Conservation (phyloP, 352 stramenopile species). For the Globisporangium radiosum region DNA sequence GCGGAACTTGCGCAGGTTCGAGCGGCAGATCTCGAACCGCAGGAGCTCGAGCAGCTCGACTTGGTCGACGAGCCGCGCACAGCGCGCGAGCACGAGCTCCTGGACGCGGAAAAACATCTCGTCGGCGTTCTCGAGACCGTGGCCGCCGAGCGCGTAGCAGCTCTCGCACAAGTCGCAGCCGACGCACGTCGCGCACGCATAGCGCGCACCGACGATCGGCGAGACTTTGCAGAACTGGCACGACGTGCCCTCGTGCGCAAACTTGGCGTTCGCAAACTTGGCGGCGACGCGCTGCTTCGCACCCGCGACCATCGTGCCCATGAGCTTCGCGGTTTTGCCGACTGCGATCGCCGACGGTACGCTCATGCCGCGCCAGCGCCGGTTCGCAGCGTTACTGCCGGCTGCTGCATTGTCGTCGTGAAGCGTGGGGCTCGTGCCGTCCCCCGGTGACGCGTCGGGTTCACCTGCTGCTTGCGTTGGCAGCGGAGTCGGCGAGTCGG, state of each 20-base stretch:
- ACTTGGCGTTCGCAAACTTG: constrained; percentile 63
- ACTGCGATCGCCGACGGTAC: constrained; percentile 15
- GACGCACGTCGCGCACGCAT: constrained; percentile 72
- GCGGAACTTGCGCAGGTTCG: constrained; percentile 81
- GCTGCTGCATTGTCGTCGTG: constrained; percentile 3
- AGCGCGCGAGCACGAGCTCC: constrained; percentile 65
- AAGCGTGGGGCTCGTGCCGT: constrained; percentile 8
- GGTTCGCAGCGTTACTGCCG: constrained; percentile 10
- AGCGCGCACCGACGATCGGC: constrained; percentile 70
- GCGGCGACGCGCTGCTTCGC: constrained; percentile 64
- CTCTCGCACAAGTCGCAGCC: constrained; percentile 78
- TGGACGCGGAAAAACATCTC: constrained; percentile 81
- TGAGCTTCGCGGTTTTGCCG: constrained; percentile 48
- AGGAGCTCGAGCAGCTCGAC: constrained; percentile 73
- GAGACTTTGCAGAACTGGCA: constrained; percentile 79
- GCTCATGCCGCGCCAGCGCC: constrained; percentile 52
- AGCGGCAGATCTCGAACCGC: constrained; percentile 82
- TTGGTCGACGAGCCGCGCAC: constrained; percentile 48
- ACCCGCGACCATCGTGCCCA: constrained; percentile 60
- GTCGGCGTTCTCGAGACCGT: constrained; percentile 81
- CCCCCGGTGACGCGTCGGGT: constrained; percentile 2
- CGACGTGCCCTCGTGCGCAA: constrained; percentile 63
- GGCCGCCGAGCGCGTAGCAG: constrained; percentile 75
- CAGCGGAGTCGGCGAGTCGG: constrained; percentile 10
- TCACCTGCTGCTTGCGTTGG: constrained; percentile 7